A percentile compares a stretch with the other conserved stretches of the same genome.
Evolutionary conservation across 1,139 yeast genomes (phyloP).

Genomic region (Geotrichum restrictum): DNA sequence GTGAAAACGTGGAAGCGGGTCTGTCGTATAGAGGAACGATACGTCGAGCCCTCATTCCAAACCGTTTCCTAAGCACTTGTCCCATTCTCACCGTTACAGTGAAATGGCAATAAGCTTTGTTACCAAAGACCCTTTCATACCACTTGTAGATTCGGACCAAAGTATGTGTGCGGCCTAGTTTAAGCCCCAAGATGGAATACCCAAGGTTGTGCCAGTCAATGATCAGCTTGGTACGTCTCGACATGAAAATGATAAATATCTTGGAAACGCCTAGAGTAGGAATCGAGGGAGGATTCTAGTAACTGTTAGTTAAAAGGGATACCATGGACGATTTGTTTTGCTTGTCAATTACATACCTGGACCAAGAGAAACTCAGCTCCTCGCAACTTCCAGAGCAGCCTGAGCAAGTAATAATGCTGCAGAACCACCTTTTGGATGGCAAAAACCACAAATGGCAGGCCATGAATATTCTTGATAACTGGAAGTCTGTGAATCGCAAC

Average conservation of each 20-base stretch:
- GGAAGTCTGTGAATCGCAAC: conserved; percentile 40
- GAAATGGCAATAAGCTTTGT: conserved; percentile 62
- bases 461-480: conserved; percentile 43
- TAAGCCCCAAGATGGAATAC: conserved; percentile 71
- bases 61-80: conserved; percentile 51
- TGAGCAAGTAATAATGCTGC: conserved; percentile 51
- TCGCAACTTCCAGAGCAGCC: conserved; percentile 51
- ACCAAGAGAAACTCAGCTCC: conserved; percentile 69
- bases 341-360: conserved; percentile 17
- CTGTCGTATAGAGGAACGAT: conserved; percentile 41
- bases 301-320: conserved; percentile 38
- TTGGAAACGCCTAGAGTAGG: conserved; percentile 71
- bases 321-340: neutral
- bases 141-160: conserved; percentile 56
- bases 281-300: conserved; percentile 82
- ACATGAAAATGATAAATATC: conserved; percentile 50
- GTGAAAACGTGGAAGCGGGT: conserved; percentile 58
- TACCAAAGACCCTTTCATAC: conserved; percentile 48
- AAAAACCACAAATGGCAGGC: conserved; percentile 56
- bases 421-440: conserved; percentile 54
- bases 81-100: conserved; percentile 81
- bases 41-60: conserved; percentile 46
- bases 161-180: conserved; percentile 53
- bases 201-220: conserved; percentile 98
- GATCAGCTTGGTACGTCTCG: conserved; percentile 59